These are phyloP conservation scores for Psilocybe sp. DNA, from an alignment of 768 basidiomycete species.

Conservation along the genomic window DNA sequence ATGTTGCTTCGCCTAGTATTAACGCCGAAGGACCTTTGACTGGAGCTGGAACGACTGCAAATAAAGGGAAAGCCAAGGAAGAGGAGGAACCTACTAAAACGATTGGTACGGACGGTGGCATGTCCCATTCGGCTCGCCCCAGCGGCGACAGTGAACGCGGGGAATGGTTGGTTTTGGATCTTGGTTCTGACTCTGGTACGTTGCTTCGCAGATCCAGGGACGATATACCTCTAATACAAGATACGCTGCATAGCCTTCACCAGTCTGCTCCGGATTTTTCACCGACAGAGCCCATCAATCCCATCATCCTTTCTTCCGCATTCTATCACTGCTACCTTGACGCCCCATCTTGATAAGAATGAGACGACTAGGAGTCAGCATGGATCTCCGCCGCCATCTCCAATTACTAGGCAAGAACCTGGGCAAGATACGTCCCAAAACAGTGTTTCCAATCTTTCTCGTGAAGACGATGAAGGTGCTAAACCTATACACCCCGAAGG, in stretches of 20 bases:
- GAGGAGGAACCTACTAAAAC: background rate
- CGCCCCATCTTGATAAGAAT: background rate
- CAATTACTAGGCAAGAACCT: background rate
- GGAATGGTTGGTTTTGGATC: conserved; percentile 53
- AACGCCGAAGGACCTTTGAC: background rate
- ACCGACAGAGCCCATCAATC: conserved; percentile 36
- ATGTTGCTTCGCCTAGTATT: background rate
- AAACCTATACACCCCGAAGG: conserved; percentile 5
- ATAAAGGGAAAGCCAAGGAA: background rate
- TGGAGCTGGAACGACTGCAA: background rate
- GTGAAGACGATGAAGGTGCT: too few species aligned
- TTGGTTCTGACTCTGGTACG: conserved; percentile 44
- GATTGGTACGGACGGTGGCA: background rate
- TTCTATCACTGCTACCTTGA: background rate
- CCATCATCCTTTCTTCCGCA: conserved; percentile 40
- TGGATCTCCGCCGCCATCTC: background rate
- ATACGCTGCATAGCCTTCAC: conserved; percentile 35
- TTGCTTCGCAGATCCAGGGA: background rate
- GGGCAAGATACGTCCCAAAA: background rate
- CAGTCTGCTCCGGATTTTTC: conserved; percentile 51
- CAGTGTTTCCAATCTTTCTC: too few species aligned
- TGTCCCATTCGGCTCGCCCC: background rate
- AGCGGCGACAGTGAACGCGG: conserved; percentile 15
- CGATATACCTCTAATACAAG: background rate
- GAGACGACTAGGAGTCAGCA: background rate